Evolutionary conservation across 1,284 basidiomycete genomes (phyloP), one percentile per base, ranked within the genome.

Genomic region (Ganoderma lucidum): DNA sequence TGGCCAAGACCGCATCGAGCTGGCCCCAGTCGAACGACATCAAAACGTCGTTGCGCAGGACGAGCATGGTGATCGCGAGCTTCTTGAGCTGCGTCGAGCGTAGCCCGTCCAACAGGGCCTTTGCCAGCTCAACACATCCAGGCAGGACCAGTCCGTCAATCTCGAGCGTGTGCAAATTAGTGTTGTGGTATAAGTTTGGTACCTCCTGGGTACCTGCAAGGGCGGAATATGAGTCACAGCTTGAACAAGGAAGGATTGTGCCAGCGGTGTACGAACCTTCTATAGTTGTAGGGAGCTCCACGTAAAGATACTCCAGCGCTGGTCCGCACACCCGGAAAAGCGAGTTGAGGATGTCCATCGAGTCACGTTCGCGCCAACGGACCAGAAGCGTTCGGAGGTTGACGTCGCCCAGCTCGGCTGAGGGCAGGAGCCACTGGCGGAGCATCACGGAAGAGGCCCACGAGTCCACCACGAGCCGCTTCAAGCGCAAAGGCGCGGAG

Each of bases 91-190:
- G 41, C 35, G 60, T 35, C 9, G 75, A 68, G 3, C 62, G 53
- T 42, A 75, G 41, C 12, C 68, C 51, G 0, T 65, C 51, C 42
- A 75, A 63, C 41, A 75, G 48, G 1, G 65, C 28, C 14, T 64
- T 56, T 35, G 64, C 55, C 71, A 72, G 72, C 6, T 58, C 63
- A 10, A 65, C 69, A 60, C 70, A 71, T 1, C 71, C 75, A 0
- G 74, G 72, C 0, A 75, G 64, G n/a, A 76, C 69, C 0, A 73
- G 58, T 2, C 75, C 73, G 55, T 74, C 75, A 12, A 76, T 68
- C 42, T 73, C 71, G 19, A 74, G 48, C 3, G 64, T 37, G 19
- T 71, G 73, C 14, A 76, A 69, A 28, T 44, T 62, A 23, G 64
- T 67, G 61, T 71, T 72, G 62, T 67, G 63, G 30, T 63, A 30